phyloP scores from a whole-genome alignment of 2,329 filamentous ascomycete genomes.

The Parafenestella ontariensis region DNA sequence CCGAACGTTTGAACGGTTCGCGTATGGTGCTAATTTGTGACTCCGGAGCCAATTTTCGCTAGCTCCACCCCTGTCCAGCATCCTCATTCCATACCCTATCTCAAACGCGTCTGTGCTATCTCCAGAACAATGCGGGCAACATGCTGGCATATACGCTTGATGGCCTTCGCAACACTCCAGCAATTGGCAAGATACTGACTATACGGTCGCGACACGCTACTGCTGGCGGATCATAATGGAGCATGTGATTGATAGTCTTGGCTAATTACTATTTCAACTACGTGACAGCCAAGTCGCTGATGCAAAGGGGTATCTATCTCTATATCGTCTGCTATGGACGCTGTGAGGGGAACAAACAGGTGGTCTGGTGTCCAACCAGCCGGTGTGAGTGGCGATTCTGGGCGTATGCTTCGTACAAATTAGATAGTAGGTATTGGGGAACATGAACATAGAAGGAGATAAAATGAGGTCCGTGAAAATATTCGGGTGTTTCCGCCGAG shows the following conservation, averaged over 20 bases:
- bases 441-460: conserved; percentile 39
- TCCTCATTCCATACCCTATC: neutral
- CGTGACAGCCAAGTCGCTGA: conserved; percentile 19
- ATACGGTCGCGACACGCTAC: too few relatives aligned
- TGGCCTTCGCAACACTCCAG: too few relatives aligned
- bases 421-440: conserved; percentile 23
- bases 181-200: too few relatives aligned
- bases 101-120: neutral
- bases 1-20: too few relatives aligned
- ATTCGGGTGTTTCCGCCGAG: conserved; percentile 1
- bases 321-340: conserved; percentile 17
- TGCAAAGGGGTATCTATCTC: conserved; percentile 34
- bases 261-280: conserved; percentile 21
- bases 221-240: neutral
- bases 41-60: neutral
- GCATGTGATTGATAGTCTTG: neutral
- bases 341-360: conserved; percentile 7
- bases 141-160: too few relatives aligned
- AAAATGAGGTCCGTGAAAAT: conserved; percentile 6
- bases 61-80: neutral
- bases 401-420: conserved; percentile 29
- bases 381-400: conserved; percentile 19
- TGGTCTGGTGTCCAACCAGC: conserved; percentile 13
- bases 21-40: neutral
- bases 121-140: neutral